phyloP scores from a whole-genome alignment of 345 rosid genomes.

The Draba incana region DNA sequence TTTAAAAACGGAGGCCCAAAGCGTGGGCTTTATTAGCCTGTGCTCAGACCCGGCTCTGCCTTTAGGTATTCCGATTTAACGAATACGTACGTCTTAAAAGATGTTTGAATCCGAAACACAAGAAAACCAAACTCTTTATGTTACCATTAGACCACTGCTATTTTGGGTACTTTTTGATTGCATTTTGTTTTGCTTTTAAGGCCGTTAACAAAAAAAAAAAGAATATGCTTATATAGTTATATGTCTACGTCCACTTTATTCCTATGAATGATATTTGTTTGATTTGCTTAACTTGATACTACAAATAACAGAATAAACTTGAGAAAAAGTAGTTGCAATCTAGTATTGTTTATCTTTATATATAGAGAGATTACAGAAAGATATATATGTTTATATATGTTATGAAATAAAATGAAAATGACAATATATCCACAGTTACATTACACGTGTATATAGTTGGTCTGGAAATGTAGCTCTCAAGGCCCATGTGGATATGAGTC shows the following conservation, averaged over 20 bases:
- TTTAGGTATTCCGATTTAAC: too few relatives aligned
- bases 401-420: too few relatives aligned
- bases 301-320: conserved; percentile 1
- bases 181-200: background rate
- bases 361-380: too few relatives aligned
- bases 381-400: too few relatives aligned
- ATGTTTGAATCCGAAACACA: too few relatives aligned
- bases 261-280: background rate
- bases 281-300: conserved; percentile 1
- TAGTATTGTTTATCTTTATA: too few relatives aligned
- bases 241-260: background rate
- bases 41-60: too few relatives aligned
- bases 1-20: too few relatives aligned
- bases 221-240: background rate
- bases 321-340: background rate
- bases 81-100: too few relatives aligned
- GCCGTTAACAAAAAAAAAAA: background rate
- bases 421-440: conserved; percentile 3
- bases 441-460: conserved; percentile 20
- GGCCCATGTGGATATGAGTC: conserved; percentile 37
- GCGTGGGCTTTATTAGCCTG: too few relatives aligned
- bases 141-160: background rate
- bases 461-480: conserved; percentile 23
- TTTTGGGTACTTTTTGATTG: too few relatives aligned
- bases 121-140: too few relatives aligned